Base-by-base conservation (phyloP, 139 green algal species). In the Haematococcus sp. region DNA sequence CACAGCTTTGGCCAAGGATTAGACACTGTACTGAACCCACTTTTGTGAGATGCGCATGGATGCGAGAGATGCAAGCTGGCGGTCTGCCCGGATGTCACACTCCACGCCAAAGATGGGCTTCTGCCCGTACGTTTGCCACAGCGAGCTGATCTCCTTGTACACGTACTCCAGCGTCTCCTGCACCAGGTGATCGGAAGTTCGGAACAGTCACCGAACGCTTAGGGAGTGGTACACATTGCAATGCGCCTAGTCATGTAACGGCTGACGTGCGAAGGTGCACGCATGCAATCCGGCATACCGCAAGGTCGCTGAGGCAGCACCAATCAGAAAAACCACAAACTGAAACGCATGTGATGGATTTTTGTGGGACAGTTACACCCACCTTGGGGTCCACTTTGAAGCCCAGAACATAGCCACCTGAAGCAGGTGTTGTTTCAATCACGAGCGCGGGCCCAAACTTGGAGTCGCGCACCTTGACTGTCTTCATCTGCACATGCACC, bases 381-480 rank as follows among this genome's bases (percentile, higher is more conserved):
- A 75, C 68, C 68, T 73, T 77, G 16, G 87, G 87, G 75, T 91
- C 84, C 17, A 92, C 74, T 67, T 85, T 89, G 84, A 94, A 94
- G 20, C 89, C 89, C 55, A 94, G 76, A 28, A 94, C 74, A 78
- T 93, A 94, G 27, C 86, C 83, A 11, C 88, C 87, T 49, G 68
- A 82, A 11, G 33, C 32, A 2, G 73, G n/a, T 1, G 59, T 83
- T 32, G 86, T 91, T 75, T 93, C 87, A 2, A 94, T 71, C 33
- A 93, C 89, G 56, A 94, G 80, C n/a, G 84, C 88, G 22, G 68
- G 83, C 0, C 89, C 89, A 83, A 94, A 94, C 77, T 94, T 94
- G 75, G 78, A 88, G 27, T 93, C 80, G 9, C 81, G 68, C 33
- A 93, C 46, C n/a, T 78, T 78, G 30, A 94, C 74, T 19, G 30